Conservation (phyloP, 805 yeast genomes). For the Kodamaea jinghongensis region DNA sequence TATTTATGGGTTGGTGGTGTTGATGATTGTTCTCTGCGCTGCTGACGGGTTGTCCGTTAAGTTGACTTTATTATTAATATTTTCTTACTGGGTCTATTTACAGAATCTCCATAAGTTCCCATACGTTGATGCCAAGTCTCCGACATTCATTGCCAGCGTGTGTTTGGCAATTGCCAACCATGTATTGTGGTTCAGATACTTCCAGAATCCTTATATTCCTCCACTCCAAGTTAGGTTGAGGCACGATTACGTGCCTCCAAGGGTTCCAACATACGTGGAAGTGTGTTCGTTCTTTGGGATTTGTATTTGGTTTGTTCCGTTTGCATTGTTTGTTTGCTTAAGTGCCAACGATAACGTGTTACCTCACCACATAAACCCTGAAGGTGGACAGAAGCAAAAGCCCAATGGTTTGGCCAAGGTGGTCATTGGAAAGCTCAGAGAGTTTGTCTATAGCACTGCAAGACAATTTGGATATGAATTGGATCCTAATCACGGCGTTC, state of each 20-base stretch:
- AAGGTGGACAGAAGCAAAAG: conserved; percentile 28
- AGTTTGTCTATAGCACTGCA: conserved; percentile 43
- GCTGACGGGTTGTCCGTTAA: conserved; percentile 79
- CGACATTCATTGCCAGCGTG: conserved; percentile 69
- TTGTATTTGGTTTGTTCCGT: conserved; percentile 92
- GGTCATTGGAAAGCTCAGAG: conserved; percentile 53
- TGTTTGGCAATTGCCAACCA: conserved; percentile 75
- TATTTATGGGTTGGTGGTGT: conserved; percentile 58
- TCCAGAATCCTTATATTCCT: conserved; percentile 70
- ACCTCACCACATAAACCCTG: conserved; percentile 49
- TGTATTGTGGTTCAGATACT: conserved; percentile 84
- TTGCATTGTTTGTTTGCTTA: conserved; percentile 84
- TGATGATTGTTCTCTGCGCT: conserved; percentile 56
- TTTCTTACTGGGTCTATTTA: conserved; percentile 68
- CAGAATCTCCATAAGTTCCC: conserved; percentile 84
- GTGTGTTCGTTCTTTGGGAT: conserved; percentile 94
- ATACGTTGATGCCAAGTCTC: conserved; percentile 69
- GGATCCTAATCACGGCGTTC: conserved; percentile 47
- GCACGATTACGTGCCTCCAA: conserved; percentile 59
- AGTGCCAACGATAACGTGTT: conserved; percentile 89
- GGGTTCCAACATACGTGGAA: conserved; percentile 79
- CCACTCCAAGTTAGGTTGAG: conserved; percentile 59
- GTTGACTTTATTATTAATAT: conserved; percentile 63
- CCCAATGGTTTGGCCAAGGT: conserved; percentile 65
- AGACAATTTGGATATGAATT: conserved; percentile 63